Conservation (phyloP, 768 basidiomycete genomes). For the Ramaria rubella region DNA sequence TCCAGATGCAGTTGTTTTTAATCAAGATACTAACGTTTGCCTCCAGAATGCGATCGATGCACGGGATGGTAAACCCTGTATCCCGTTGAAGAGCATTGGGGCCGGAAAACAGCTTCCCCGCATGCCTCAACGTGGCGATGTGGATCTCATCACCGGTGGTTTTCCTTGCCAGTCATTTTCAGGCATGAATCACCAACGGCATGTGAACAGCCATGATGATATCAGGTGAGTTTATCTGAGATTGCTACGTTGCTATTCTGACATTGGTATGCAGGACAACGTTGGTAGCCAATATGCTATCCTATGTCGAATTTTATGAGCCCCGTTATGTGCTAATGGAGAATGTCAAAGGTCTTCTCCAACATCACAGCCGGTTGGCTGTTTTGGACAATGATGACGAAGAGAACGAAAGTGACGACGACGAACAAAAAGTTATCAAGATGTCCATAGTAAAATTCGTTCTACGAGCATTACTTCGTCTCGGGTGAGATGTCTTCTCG, state of each 20-base stretch:
- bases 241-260: background rate
- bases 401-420: constrained; percentile 28
- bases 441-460: constrained; percentile 65
- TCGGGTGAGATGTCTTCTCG: constrained; percentile 44
- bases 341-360: constrained; percentile 61
- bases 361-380: constrained; percentile 25
- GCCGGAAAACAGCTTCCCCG: constrained; percentile 31
- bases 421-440: constrained; percentile 32
- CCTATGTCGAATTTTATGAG: constrained; percentile 57
- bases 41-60: constrained; percentile 52
- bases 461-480: constrained; percentile 46
- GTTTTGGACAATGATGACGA: constrained; percentile 25
- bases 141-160: constrained; percentile 73
- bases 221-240: constrained; percentile 36
- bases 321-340: constrained; percentile 64
- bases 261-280: constrained; percentile 39
- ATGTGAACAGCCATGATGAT: constrained; percentile 53
- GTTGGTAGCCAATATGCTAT: constrained; percentile 63
- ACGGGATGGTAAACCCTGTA: constrained; percentile 34
- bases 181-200: constrained; percentile 44
- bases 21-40: constrained; percentile 54
- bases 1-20: constrained; percentile 52
- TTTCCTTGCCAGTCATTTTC: constrained; percentile 76
- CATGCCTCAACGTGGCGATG: constrained; percentile 53
- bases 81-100: constrained; percentile 34